Evolutionary conservation across 495 filamentous ascomycete species (phyloP).

Genomic region (Neohortaea acidophila): DNA sequence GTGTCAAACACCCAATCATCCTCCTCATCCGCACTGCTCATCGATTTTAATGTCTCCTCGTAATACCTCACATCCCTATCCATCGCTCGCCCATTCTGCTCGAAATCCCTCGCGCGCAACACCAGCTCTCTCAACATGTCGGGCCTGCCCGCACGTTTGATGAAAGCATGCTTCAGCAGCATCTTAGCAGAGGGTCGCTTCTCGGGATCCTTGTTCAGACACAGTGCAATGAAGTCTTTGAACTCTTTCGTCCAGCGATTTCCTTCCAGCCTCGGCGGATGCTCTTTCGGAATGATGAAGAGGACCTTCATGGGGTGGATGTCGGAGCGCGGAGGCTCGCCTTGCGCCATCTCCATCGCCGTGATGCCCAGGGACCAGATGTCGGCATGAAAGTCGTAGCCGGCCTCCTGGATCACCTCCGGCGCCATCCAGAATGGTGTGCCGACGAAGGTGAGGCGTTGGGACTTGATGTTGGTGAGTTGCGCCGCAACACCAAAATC

Average conservation of each 20-base stretch:
- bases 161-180: constrained; percentile 77
- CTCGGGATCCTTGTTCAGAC: constrained; percentile 80
- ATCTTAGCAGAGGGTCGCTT: constrained; percentile 73
- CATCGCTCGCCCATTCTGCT: constrained; percentile 61
- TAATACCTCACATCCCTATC: constrained; percentile 54
- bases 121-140: constrained; percentile 78
- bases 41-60: constrained; percentile 62
- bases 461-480: constrained; percentile 91
- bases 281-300: constrained; percentile 89
- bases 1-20: constrained; percentile 99
- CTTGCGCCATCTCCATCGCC: constrained; percentile 81
- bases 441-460: constrained; percentile 96
- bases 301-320: constrained; percentile 97
- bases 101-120: constrained; percentile 30
- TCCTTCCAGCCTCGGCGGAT: constrained; percentile 73
- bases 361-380: constrained; percentile 97
- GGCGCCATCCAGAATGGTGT: constrained; percentile 99
- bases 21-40: constrained; percentile 30
- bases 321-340: constrained; percentile 81
- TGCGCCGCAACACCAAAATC: constrained; percentile 98
- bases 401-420: constrained; percentile 92
- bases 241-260: constrained; percentile 72
- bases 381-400: constrained; percentile 94
- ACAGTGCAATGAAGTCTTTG: constrained; percentile 82
- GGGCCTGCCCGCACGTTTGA: constrained; percentile 68